Evolutionary conservation across 306 rosid genomes (phyloP), one percentile per base, ranked within the genome.

Genomic region (Castanea sativa): DNA sequence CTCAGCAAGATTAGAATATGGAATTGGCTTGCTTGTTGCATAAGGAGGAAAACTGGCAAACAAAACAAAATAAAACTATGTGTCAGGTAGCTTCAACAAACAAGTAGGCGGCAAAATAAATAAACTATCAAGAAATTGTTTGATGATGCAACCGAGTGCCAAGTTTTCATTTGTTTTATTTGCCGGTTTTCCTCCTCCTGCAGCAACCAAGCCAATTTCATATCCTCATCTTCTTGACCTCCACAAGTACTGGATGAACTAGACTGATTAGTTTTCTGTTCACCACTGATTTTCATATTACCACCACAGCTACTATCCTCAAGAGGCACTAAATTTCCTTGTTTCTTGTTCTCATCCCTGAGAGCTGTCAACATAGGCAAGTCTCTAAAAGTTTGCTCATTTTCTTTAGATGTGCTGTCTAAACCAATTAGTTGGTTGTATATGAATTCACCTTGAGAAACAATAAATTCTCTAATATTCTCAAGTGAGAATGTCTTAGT

Each of bases 401-500:
- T 94, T 75, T 82, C 71, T 84, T 87, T 89, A 23, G 91, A 81
- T 25, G 92, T 69, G 76, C 76, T 90, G 55, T 92, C 97, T 71
- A 94, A 87, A 45, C 97, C 92, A 30, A 92, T 76, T 77, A 92
- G 85, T 76, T 94, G 98, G 58, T 86, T 87, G 77, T 88, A 88
- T 58, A 92, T 89, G 75, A 94, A 94, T 59, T 89, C 97, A 0
- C 97, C 98, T 81, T 89, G 98, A 67, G 91, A 83, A 57, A 88
- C 15, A 25, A 94, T 75, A 71, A 92, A 94, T 1, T 92, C 98
- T 74, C 83, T 94, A 58, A 91, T 56, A 60, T 94, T 85, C 82
- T 89, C 84, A n/a, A 91, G 85, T 76, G 94, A 82, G 77, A 88
- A 89, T 75, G 49, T 74, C 81, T 90, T 91, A 79, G 73, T 85